Conservation (phyloP, 192 early-diverging fungal species). For the Backusella circina region DNA sequence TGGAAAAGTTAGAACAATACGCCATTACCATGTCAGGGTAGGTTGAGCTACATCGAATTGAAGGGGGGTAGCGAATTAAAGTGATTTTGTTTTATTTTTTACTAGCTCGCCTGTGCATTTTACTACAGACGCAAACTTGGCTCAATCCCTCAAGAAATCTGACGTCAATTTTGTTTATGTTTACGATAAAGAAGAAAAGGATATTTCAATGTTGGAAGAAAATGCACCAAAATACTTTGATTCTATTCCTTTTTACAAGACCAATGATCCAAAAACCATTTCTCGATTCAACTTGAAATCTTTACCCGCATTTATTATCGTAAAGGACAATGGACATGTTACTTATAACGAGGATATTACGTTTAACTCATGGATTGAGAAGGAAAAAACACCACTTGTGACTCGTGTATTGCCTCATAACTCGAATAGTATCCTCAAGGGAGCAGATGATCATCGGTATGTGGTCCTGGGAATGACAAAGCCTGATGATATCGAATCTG, state of each 20-base stretch:
- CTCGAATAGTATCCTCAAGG: constrained; percentile 64
- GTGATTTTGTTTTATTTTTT: not conserved
- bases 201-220: constrained; percentile 10
- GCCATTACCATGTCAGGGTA: not conserved
- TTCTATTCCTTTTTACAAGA: constrained; percentile 30
- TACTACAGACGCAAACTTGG: constrained; percentile 13
- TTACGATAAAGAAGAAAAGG: constrained; percentile 42
- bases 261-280: constrained; percentile 27
- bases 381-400: constrained; percentile 64
- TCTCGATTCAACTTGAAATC: constrained; percentile 16
- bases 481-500: constrained; percentile 23
- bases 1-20: constrained; percentile 1
- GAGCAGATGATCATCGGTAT: constrained; percentile 40
- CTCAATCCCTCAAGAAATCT: constrained; percentile 36
- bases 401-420: constrained; percentile 63
- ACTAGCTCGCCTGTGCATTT: not conserved
- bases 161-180: constrained; percentile 55
- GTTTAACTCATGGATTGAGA: constrained; percentile 56
- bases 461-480: constrained; percentile 67
- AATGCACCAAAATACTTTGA: constrained; percentile 22
- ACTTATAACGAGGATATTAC: constrained; percentile 14
- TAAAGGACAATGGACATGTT: constrained; percentile 55
- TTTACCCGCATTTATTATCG: constrained; percentile 49
- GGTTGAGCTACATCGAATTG: not conserved
- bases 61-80: not conserved